phyloP scores from a whole-genome alignment of 2,329 filamentous ascomycete genomes.

The Pyrenophora teres region DNA sequence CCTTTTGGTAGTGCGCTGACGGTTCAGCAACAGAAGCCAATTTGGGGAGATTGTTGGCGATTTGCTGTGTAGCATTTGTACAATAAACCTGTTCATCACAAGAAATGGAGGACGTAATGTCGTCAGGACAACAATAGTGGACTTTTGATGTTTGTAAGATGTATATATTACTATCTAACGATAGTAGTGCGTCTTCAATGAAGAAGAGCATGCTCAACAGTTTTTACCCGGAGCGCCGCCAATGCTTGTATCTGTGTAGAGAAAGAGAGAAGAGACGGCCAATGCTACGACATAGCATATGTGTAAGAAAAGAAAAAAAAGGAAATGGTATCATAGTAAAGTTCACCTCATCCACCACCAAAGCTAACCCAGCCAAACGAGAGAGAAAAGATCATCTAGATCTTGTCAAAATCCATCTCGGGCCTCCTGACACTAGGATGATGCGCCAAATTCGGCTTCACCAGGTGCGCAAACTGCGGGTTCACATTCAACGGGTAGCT shows the following conservation, averaged over 20 bases:
- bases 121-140: neutral
- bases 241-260: neutral
- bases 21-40: neutral
- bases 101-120: neutral
- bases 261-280: neutral
- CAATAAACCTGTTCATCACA: too few species aligned
- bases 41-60: neutral
- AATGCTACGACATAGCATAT: neutral
- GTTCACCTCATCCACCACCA: slow-evolving; percentile 1
- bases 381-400: slow-evolving; percentile 15
- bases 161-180: neutral
- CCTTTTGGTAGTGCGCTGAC: neutral
- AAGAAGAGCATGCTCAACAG: slow-evolving; percentile 11
- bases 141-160: neutral
- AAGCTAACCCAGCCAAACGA: neutral
- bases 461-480: slow-evolving; percentile 59
- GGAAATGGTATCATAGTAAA: slow-evolving; percentile 43
- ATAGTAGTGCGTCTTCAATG: neutral
- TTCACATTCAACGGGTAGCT: slow-evolving; percentile 60
- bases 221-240: slow-evolving; percentile 1
- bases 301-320: slow-evolving; percentile 11
- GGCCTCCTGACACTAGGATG: slow-evolving; percentile 52
- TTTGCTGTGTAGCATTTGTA: slow-evolving; percentile 18
- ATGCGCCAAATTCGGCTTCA: slow-evolving; percentile 61
- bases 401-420: slow-evolving; percentile 37